Evolutionary conservation across 2,329 filamentous ascomycete genomes (phyloP).

Genomic region (Fusarium liriodendri): DNA sequence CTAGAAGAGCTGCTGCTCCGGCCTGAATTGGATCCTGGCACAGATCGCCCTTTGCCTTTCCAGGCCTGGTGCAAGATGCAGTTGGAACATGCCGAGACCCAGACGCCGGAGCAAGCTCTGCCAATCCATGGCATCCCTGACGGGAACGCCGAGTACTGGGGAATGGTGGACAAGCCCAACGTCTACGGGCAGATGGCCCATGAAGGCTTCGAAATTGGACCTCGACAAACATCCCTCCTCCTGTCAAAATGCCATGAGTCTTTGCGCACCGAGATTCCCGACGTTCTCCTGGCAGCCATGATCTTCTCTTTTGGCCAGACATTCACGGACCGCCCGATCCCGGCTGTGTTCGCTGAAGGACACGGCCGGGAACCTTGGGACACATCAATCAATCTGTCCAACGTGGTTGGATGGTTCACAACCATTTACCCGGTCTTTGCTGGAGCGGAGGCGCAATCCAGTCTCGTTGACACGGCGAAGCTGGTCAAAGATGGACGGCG

Average conservation of each 20-base stretch:
- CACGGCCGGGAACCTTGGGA: constrained; percentile 51
- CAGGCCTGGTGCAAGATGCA: constrained; percentile 54
- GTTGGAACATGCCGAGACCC: constrained; percentile 8
- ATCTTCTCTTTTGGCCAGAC: constrained; percentile 41
- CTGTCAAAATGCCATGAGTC: constrained; percentile 37
- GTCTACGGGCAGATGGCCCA: constrained; percentile 34
- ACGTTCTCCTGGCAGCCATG: constrained; percentile 49
- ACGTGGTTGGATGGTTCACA: constrained; percentile 55
- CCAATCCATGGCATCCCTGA: constrained; percentile 19
- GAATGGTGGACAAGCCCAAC: constrained; percentile 32
- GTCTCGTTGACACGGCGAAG: constrained; percentile 25
- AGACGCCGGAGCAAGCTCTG: constrained; percentile 40
- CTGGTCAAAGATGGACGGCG: constrained; percentile 35
- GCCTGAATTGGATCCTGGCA: constrained; percentile 9
- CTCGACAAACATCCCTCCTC: constrained; percentile 27
- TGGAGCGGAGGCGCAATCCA: background rate
- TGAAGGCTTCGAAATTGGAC: constrained; percentile 29
- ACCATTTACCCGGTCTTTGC: constrained; percentile 47
- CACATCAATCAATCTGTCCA: constrained; percentile 42
- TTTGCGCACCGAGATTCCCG: constrained; percentile 48
- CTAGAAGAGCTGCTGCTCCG: constrained; percentile 51
- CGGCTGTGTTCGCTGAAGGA: constrained; percentile 48
- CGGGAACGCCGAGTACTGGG: constrained; percentile 43
- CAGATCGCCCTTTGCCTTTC: constrained; percentile 45
- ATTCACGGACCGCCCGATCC: constrained; percentile 45